A percentile compares a stretch with the other conserved stretches of the same genome.
phyloP scores from a whole-genome alignment of 2,329 filamentous ascomycete genomes.

The Blastomyces silverae region DNA sequence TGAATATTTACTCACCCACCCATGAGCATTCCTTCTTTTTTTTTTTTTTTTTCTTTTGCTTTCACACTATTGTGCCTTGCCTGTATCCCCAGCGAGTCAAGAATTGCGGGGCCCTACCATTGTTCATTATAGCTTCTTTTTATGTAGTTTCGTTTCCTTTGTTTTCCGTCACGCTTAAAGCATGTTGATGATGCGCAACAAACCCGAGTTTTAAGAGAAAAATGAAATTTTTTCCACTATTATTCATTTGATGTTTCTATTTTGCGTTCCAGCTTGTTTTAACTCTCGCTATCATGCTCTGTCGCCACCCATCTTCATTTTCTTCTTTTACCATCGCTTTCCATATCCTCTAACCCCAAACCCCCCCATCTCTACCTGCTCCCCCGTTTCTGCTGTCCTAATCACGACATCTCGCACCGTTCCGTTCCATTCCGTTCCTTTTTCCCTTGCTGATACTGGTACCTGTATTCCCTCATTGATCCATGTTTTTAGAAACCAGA shows the following conservation, averaged over 20 bases:
- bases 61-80: background rate
- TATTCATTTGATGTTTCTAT: background rate
- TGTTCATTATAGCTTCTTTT: background rate
- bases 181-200: background rate
- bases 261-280: background rate
- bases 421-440: background rate
- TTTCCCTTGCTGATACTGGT: background rate
- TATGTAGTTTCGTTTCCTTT: background rate
- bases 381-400: background rate
- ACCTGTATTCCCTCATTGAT: background rate
- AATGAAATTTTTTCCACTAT: background rate
- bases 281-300: too few relatives aligned
- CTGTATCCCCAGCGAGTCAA: background rate
- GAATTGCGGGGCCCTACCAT: background rate
- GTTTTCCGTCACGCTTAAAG: background rate
- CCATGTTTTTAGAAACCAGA: background rate
- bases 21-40: slow-evolving; percentile 18
- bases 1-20: slow-evolving; percentile 37
- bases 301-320: background rate
- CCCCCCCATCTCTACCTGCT: background rate
- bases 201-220: background rate
- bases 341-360: background rate
- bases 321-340: background rate
- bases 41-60: background rate
- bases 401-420: background rate